Evolutionary conservation across 1,284 basidiomycete genomes (phyloP).

Genomic region (Kalmanozyma brasiliensis): DNA sequence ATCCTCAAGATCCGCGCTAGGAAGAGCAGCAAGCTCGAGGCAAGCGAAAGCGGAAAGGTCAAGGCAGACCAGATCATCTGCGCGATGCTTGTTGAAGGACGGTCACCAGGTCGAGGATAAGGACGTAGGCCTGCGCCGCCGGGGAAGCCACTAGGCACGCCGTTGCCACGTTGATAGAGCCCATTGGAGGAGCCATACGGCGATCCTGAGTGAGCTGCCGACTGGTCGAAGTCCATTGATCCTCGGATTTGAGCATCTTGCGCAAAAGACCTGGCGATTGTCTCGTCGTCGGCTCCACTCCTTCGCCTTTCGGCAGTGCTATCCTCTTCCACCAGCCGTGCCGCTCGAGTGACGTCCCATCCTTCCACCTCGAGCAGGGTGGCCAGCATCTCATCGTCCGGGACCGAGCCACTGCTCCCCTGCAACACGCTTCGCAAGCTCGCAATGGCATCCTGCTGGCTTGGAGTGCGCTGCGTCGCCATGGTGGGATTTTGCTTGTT

Average conservation of each 20-base stretch:
- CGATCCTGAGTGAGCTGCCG: not conserved
- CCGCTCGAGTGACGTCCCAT: constrained; percentile 46
- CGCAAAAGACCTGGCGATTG: constrained; percentile 43
- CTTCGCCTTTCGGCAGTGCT: constrained; percentile 40
- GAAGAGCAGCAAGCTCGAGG: constrained; percentile 43
- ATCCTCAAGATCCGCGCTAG: constrained; percentile 36
- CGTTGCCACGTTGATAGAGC: constrained; percentile 1
- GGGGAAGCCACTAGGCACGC: constrained; percentile 20
- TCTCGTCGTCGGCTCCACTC: constrained; percentile 50
- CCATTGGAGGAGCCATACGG: not conserved
- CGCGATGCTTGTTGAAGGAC: constrained; percentile 16
- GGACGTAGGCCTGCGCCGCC: constrained; percentile 38
- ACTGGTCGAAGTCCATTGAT: constrained; percentile 32
- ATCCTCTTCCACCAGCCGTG: constrained; percentile 38
- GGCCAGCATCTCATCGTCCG: constrained; percentile 37
- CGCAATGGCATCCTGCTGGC: constrained; percentile 42
- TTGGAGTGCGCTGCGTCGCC: constrained; percentile 23
- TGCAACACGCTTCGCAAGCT: constrained; percentile 33
- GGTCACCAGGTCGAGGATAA: constrained; percentile 11
- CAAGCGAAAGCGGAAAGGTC: constrained; percentile 50
- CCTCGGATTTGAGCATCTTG: constrained; percentile 23
- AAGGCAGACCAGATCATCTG: constrained; percentile 49
- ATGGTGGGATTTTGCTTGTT: not conserved
- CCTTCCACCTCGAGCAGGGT: constrained; percentile 50
- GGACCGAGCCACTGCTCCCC: constrained; percentile 13